Evolutionary conservation across 306 rosid genomes (phyloP), one percentile per base, ranked within the genome.

Genomic region (Glycyrrhiza uralensis): DNA sequence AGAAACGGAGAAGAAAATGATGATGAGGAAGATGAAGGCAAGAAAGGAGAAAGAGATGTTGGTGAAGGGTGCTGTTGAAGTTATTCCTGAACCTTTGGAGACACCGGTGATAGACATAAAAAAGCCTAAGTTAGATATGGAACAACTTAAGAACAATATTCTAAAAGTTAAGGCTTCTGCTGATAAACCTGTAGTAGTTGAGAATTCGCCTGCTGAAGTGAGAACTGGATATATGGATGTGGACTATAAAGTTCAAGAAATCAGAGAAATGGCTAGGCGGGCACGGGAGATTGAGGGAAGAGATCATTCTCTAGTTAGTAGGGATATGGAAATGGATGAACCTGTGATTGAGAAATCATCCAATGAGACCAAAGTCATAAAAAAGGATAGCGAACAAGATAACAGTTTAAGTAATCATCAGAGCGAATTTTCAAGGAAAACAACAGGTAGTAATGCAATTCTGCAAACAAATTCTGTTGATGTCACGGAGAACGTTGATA

Each of bases 1-100:
- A 0, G 84, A 78, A 74, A 36, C 23, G 41, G 97, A 87, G 82
- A 87, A 94, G 81, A 96, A 87, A 73, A 89, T 94, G 87, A 86
- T 89, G 91, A 89, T 93, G 87, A 87, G 97, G 83, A 91, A 94
- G 83, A 81, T 87, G 1, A 89, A 86, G 75, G 86, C 85, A 6
- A 87, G 97, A 58, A 81, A 86, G 84, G 94, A 83, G 87, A 89
- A 78, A 68, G 97, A 82, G 80, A 56, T 70, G 74, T 33, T 80
- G 79, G 49, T 0, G 57, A 84, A 64, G 56, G 85, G 87, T 0
- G 42, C 77, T 18, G 92, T 89, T 69, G 98, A 94, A 72, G 81
- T 87, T 70, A 76, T 91, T 86, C 77, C 72, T 26, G 71, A 79
- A 69, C 75, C 83, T 62, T 54, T 17, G 35, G 86, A 85, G 61